These are phyloP conservation scores for Schizochytrium sp. DNA, from an alignment of 108 stramenopile genomes.

Conservation along the genomic window DNA sequence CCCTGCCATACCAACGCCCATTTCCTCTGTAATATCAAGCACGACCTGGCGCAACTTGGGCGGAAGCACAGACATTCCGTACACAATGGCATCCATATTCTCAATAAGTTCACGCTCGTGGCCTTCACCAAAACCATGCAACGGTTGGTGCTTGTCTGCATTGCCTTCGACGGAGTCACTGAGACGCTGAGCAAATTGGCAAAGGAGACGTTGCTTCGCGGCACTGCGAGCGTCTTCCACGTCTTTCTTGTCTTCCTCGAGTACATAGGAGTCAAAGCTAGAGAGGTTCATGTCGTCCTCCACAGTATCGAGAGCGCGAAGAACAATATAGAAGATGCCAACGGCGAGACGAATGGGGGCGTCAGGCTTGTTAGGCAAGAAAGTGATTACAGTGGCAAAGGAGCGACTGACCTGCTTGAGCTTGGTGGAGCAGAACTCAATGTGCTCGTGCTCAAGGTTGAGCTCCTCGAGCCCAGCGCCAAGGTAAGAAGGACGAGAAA, in stretches of 20 bases:
- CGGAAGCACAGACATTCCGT: conserved; percentile 81
- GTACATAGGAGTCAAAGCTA: conserved; percentile 27
- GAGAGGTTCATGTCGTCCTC: conserved; percentile 95
- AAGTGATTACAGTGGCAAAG: conserved; percentile 97
- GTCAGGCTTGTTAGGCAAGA: conserved; percentile 79
- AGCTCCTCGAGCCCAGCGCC: conserved; percentile 81
- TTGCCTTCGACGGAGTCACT: conserved; percentile 33
- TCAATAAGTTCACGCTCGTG: conserved; percentile 91
- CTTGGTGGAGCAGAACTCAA: conserved; percentile 93
- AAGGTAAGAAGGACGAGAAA: conserved; percentile 70
- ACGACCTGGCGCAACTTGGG: conserved; percentile 84
- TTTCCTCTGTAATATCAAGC: conserved; percentile 90
- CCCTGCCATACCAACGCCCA: conserved; percentile 99
- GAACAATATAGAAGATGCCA: conserved; percentile 94
- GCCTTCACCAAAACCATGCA: conserved; percentile 93
- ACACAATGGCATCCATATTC: conserved; percentile 88
- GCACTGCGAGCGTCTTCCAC: conserved; percentile 81
- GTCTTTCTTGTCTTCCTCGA: conserved; percentile 38
- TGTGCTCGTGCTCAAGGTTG: conserved; percentile 78
- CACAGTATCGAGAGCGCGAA: conserved; percentile 96
- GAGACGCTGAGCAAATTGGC: conserved; percentile 88
- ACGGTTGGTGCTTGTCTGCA: conserved; percentile 76
- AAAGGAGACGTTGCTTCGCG: conserved; percentile 85
- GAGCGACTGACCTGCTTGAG: conserved; percentile 92
- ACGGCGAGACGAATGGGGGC: conserved; percentile 85